Conservation (phyloP, 1,284 basidiomycete species). For the Peniophora sp. region DNA sequence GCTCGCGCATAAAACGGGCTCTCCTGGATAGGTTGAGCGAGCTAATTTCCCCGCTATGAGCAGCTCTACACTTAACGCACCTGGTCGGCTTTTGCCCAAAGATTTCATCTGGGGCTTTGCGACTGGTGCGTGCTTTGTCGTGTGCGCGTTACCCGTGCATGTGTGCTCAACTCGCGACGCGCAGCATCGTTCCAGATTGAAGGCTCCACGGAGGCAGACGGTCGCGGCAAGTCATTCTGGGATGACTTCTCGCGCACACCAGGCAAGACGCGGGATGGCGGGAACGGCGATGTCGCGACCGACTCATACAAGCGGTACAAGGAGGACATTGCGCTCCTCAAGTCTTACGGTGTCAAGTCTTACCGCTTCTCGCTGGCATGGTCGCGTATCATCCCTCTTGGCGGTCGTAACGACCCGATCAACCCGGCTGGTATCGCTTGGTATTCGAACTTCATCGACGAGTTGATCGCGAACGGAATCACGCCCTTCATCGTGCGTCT, state of each 20-base stretch:
- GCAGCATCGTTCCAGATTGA: slow-evolving; percentile 63
- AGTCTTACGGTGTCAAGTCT: slow-evolving; percentile 26
- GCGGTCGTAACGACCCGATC: slow-evolving; percentile 62
- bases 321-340: slow-evolving; percentile 61
- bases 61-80: slow-evolving; percentile 8
- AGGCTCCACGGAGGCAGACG: slow-evolving; percentile 48
- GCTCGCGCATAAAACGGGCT: no score
- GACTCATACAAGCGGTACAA: slow-evolving; percentile 64
- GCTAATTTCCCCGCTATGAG: not conserved
- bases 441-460: slow-evolving; percentile 65
- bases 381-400: slow-evolving; percentile 65
- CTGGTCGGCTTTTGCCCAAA: slow-evolving; percentile 28
- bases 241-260: slow-evolving; percentile 63
- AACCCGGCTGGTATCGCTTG: slow-evolving; percentile 62
- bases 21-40: no score
- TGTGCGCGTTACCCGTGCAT: not conserved
- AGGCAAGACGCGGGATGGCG: slow-evolving; percentile 59
- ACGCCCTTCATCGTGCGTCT: slow-evolving; percentile 58
- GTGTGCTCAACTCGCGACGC: not conserved
- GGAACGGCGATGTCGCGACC: slow-evolving; percentile 61
- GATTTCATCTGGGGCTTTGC: slow-evolving; percentile 70
- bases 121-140: slow-evolving; percentile 39
- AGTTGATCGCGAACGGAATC: slow-evolving; percentile 53
- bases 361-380: slow-evolving; percentile 64
- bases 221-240: slow-evolving; percentile 65